Base-by-base conservation (phyloP, 208 protist genomes). In the Leishmania martiniquensis region DNA sequence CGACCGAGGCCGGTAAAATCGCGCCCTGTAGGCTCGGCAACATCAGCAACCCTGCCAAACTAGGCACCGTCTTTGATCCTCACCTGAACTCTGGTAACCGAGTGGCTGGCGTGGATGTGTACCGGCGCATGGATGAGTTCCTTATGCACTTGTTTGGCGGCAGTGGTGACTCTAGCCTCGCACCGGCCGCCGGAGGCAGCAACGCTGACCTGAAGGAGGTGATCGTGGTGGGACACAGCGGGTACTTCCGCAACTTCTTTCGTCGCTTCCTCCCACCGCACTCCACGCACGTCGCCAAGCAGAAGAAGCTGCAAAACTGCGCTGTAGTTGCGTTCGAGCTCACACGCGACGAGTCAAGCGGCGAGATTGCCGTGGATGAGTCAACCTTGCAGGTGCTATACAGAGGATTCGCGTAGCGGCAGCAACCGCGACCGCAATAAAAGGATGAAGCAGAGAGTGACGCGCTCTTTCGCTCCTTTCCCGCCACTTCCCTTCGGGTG, bases 211-310 rank as follows among this genome's bases (percentile, higher is more conserved):
- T 97, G 32, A 91, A 88, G 73, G 92, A 97, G 80, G 85, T 98
- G 29, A 94, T 98, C 62, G 93, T 98, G 17, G 91, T 97, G 66
- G 96, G 96, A 45, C 96, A 98, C 85, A 98, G 94, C 79, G 85
- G 93, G 3, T 98, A 93, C 77, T 97, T 97, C 81, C 88, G 87
- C 45, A 89, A 87, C 73, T 97, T 98, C 77, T 98, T 98, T 79
- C 77, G 85, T 32, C 91, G 93, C 9, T 98, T 97, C 76, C 89
- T 98, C 17, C 96, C 94, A 2, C 51, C 80, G 32, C 84, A 78
- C 17, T 93, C 87, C 42, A 78, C 76, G 17, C 94, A 98, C 82
- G 72, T 95, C 15, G 71, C 90, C 0, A 96, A 92, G 82, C 85
- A 86, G 77, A 91, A 85, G 2, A 98, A 97, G 77, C 88, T 98